phyloP scores from a whole-genome alignment of 1,284 basidiomycete species.

The Apiotrichum gamsii region DNA sequence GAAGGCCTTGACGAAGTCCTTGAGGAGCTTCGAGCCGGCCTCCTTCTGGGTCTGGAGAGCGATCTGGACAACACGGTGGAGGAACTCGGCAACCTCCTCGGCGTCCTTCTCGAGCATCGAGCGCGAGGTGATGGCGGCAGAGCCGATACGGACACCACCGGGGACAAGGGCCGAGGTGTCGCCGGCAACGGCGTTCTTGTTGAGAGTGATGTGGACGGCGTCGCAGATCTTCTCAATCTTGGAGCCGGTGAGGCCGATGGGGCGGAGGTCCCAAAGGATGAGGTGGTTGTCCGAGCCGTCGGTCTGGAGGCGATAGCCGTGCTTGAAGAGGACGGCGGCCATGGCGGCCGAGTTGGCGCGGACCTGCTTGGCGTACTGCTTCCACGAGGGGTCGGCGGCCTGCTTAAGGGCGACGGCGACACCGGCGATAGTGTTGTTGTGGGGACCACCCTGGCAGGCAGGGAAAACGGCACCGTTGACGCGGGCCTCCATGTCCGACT shows the following conservation, averaged over 20 bases:
- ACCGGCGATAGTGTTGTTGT: constrained; percentile 98
- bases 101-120: constrained; percentile 83
- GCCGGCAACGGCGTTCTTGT: constrained; percentile 55
- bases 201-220: constrained; percentile 83
- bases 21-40: constrained; percentile 87
- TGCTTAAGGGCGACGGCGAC: constrained; percentile 94
- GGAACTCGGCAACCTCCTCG: constrained; percentile 76
- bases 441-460: constrained; percentile 98
- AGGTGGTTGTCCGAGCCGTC: constrained; percentile 97
- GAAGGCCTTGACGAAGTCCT: constrained; percentile 88
- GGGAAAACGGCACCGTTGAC: constrained; percentile 99
- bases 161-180: constrained; percentile 78
- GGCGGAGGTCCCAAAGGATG: constrained; percentile 95
- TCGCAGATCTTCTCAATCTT: constrained; percentile 99
- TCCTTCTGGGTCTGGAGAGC: constrained; percentile 83
- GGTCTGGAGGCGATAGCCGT: constrained; percentile 94
- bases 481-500: constrained; percentile 80
- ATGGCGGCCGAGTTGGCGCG: constrained; percentile 78
- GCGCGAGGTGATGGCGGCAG: constrained; percentile 88
- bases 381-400: constrained; percentile 83
- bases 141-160: constrained; percentile 95
- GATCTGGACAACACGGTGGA: constrained; percentile 87
- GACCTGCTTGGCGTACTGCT: constrained; percentile 90
- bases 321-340: constrained; percentile 61
- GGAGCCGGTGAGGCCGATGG: constrained; percentile 88